Conservation (phyloP, 2,329 filamentous ascomycete genomes). For the Scopulariopsis brevicaulis region DNA sequence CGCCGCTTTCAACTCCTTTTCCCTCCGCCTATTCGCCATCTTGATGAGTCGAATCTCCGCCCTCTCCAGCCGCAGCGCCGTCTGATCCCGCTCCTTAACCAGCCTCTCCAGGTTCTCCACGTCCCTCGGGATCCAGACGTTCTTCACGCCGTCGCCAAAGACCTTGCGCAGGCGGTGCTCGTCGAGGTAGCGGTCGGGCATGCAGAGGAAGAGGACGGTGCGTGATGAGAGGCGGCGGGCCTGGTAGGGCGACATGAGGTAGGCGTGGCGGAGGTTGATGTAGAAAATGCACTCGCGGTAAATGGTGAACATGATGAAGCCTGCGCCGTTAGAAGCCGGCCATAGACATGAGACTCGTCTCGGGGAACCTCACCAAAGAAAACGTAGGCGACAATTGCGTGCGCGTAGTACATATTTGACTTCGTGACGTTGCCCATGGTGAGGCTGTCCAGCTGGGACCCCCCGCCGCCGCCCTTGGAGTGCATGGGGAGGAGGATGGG, state of each 20-base stretch:
- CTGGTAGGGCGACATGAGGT: slow-evolving; percentile 76
- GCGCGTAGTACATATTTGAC: slow-evolving; percentile 63
- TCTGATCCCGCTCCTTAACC: slow-evolving; percentile 64
- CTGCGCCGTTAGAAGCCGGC: slow-evolving; percentile 10
- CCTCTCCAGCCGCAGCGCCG: slow-evolving; percentile 67
- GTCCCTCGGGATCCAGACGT: slow-evolving; percentile 74
- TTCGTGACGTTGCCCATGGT: slow-evolving; percentile 37
- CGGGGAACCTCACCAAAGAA: slow-evolving; percentile 46
- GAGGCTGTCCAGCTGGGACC: slow-evolving; percentile 47
- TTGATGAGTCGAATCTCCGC: slow-evolving; percentile 77
- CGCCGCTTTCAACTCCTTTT: slow-evolving; percentile 26
- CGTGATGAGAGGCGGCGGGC: slow-evolving; percentile 77
- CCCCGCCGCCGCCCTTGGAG: slow-evolving; percentile 60
- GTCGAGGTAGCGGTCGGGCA: slow-evolving; percentile 66
- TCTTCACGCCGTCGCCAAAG: slow-evolving; percentile 69
- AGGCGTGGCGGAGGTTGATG: slow-evolving; percentile 88
- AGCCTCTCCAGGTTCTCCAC: slow-evolving; percentile 64
- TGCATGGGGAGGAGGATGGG: slow-evolving; percentile 78
- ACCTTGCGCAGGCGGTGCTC: slow-evolving; percentile 61
- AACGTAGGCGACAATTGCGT: slow-evolving; percentile 68
- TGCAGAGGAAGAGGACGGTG: slow-evolving; percentile 85
- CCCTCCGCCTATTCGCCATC: slow-evolving; percentile 51
- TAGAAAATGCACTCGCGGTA: slow-evolving; percentile 87
- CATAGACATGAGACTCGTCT: not conserved
- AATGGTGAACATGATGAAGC: slow-evolving; percentile 81